Evolutionary conservation across 2,329 filamentous ascomycete species (phyloP), one percentile per base, ranked within the genome.

Genomic region (Trichoderma semiorbis): DNA sequence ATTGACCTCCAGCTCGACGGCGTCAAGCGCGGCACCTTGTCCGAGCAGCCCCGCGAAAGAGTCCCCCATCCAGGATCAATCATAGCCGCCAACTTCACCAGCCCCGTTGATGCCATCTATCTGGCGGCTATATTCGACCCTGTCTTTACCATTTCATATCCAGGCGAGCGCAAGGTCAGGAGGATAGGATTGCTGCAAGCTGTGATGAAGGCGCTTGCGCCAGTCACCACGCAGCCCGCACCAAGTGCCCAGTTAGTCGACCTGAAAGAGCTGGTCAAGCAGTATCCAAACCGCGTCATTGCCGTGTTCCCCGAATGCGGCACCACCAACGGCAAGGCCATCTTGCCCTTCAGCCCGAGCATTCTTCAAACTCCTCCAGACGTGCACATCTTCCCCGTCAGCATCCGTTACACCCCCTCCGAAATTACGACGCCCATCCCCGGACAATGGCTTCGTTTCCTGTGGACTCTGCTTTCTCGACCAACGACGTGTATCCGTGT

Each of bases 1-100:
- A 91, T 98, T 71, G 96, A 99, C 82, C 85, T 99, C n/a, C 95
- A 98, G 81, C 93, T 99, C 75, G 96, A 99, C 80, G 95, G 95
- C 72, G 96, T 99, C 69, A 95, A 93, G 83, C 93, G 94, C 83
- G 96, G 96, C 83, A 95, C 92, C 30, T 85, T 97, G 36, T 91
- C 92, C 61, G 91, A 92, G 78, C 91, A 94, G 77, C 90, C 92
- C 50, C 84, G 87, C 71, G 86, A 90, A 72, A 90, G 93, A 53
- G 89, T 98, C 21, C 96, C 96, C 1, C 89, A 92, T 70, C 89
- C 91, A 5, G 90, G 92, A 61, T 92, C 91, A 70, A 86, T 99
- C 76, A 96, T 99, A 77, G 95, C 94, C 63, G 92, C 93, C 66
- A 96, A 94, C 73, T 96, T 95, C 80, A 98, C 95, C 39, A 97